Percentiles rank a stretch among this genome's conserved stretches.
Evolutionary conservation across 176 grass and related monocot genomes (phyloP).

Genomic region (Ensete ventricosum): DNA sequence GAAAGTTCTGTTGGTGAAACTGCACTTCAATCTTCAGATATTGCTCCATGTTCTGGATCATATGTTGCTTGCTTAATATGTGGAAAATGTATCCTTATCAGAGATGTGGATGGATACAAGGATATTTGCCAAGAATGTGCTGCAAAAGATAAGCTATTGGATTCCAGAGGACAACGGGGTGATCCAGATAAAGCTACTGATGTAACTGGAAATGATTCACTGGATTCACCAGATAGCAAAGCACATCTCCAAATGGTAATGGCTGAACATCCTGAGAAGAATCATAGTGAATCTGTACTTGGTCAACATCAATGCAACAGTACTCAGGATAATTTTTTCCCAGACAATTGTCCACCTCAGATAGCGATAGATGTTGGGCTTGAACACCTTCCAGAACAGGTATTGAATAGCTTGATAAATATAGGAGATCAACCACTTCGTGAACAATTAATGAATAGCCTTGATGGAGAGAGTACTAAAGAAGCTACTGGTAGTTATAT

Average conservation of each 20-base stretch:
- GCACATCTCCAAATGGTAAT: background rate
- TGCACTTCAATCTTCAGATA: constrained; percentile 15
- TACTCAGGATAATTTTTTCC: no score
- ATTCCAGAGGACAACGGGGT: background rate
- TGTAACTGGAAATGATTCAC: background rate
- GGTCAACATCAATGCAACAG: no score
- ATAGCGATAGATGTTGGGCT: no score
- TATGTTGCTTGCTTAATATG: constrained; percentile 41
- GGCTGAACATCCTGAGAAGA: no score
- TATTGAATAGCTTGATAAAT: no score
- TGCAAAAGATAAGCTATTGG: constrained; percentile 21
- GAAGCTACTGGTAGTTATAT: background rate
- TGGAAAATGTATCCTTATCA: constrained; percentile 29
- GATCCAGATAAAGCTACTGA: background rate
- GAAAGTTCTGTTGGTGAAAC: constrained; percentile 26
- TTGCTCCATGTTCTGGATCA: constrained; percentile 8
- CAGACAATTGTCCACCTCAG: no score
- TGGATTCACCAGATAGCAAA: background rate
- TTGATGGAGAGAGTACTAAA: no score
- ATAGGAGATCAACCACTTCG: no score
- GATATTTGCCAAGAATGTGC: constrained; percentile 46
- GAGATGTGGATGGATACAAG: constrained; percentile 21
- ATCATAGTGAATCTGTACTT: no score
- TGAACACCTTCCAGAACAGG: no score
- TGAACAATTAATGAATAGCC: no score